A percentile compares a stretch with the other conserved stretches of the same genome.
These are phyloP conservation scores for Paraphaeosphaeria sporulosa DNA, from an alignment of 2,329 filamentous ascomycete species.

Conservation along the genomic window DNA sequence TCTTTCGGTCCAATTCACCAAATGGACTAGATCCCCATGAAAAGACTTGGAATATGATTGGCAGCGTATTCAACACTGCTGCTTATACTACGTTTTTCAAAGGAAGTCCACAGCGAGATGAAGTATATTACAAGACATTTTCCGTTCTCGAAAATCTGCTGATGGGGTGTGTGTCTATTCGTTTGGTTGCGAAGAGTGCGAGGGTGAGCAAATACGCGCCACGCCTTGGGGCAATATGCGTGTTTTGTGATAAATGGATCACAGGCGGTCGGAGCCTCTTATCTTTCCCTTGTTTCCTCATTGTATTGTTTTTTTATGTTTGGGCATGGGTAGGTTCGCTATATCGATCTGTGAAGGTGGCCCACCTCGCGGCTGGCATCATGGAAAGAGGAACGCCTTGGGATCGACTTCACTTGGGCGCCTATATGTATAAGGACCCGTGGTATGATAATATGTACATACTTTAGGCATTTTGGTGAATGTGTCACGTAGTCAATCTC, in stretches of 20 bases:
- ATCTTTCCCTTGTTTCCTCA: background rate
- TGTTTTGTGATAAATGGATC: constrained; percentile 1
- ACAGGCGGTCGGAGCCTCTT: background rate
- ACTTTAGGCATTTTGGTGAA: no score
- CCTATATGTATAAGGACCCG: background rate
- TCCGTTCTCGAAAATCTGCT: no score
- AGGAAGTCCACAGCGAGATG: background rate
- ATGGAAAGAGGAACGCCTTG: background rate
- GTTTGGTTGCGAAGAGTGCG: background rate
- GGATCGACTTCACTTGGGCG: background rate
- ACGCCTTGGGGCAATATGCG: background rate
- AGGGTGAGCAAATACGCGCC: background rate
- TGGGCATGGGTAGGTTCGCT: no score
- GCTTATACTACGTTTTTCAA: no score
- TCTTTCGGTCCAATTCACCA: no score
- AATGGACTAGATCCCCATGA: no score
- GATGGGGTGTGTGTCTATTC: background rate
- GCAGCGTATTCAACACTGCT: no score
- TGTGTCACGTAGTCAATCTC: no score
- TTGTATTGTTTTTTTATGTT: background rate
- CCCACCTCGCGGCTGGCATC: no score
- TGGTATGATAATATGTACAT: constrained; percentile 7
- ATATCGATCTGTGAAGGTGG: no score
- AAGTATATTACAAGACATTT: background rate
- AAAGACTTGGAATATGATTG: no score